A percentile compares a stretch with the other conserved stretches of the same genome.
phyloP scores from a whole-genome alignment of 768 basidiomycete genomes.

The Boletus sp. region DNA sequence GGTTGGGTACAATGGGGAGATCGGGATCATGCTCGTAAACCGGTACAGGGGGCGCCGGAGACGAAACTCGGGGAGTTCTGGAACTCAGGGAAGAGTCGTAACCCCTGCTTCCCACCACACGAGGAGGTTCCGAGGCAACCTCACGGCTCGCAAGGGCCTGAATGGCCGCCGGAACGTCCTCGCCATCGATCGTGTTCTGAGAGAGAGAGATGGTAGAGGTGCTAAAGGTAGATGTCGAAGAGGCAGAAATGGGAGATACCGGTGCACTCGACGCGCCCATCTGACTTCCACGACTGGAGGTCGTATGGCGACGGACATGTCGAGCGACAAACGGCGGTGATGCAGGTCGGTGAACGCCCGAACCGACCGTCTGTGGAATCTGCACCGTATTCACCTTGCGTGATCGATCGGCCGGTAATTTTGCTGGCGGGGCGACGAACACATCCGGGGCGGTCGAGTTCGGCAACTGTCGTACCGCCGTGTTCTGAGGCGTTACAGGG shows the following conservation, averaged over 20 bases:
- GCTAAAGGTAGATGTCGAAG: slow-evolving; percentile 29
- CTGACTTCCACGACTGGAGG: slow-evolving; percentile 31
- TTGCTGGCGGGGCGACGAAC: slow-evolving; percentile 12
- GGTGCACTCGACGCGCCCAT: slow-evolving; percentile 30
- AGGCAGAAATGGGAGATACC: slow-evolving; percentile 28
- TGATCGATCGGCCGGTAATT: slow-evolving; percentile 12
- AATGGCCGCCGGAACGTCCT: slow-evolving; percentile 17
- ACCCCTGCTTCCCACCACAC: slow-evolving; percentile 9
- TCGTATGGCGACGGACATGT: slow-evolving; percentile 33
- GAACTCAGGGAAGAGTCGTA: slow-evolving; percentile 16
- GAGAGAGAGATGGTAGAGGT: slow-evolving; percentile 19
- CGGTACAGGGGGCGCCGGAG: slow-evolving; percentile 18
- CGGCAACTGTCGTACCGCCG: slow-evolving; percentile 13
- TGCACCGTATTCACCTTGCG: slow-evolving; percentile 27
- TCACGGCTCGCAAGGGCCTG: slow-evolving; percentile 17
- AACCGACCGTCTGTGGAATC: slow-evolving; percentile 15
- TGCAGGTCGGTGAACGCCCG: slow-evolving; percentile 24
- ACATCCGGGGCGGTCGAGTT: slow-evolving; percentile 8
- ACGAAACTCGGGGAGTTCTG: slow-evolving; percentile 23
- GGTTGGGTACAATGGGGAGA: slow-evolving; percentile 21
- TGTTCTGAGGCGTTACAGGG: slow-evolving; percentile 21
- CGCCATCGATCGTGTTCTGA: slow-evolving; percentile 14
- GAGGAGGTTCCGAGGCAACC: slow-evolving; percentile 24
- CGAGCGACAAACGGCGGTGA: slow-evolving; percentile 33
- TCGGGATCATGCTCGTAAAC: slow-evolving; percentile 29